Percentiles rank a stretch among this genome's conserved stretches.
These are phyloP conservation scores for Calonectria crousiana DNA, from an alignment of 2,329 filamentous ascomycete genomes.

Conservation along the genomic window DNA sequence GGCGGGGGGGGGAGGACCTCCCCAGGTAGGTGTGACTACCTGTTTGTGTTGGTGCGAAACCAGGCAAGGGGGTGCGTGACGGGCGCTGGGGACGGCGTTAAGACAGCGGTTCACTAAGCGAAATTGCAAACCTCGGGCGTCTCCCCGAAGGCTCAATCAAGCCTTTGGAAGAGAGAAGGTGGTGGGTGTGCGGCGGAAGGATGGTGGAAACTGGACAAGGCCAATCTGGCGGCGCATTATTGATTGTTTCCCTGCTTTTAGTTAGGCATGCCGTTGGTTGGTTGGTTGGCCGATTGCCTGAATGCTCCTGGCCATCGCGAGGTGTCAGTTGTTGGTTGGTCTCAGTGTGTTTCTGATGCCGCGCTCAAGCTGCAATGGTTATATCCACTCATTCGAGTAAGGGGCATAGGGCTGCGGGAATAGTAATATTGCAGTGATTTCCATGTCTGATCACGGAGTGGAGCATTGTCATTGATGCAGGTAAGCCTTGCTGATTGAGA, in stretches of 20 bases:
- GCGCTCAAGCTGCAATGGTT: neutral
- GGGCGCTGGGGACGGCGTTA: conserved; percentile 27
- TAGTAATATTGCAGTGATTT: neutral
- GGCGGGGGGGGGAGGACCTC: too few relatives aligned
- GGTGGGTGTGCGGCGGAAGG: neutral
- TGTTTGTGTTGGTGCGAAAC: neutral
- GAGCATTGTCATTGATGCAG: neutral
- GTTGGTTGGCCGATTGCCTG: neutral
- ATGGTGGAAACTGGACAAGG: conserved; percentile 8
- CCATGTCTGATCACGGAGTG: neutral
- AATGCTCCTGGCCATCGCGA: neutral
- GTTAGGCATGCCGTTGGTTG: neutral
- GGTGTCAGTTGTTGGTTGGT: neutral
- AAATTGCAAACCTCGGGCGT: conserved; percentile 27
- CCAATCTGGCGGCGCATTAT: neutral
- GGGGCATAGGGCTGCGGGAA: neutral
- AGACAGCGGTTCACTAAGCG: conserved; percentile 22
- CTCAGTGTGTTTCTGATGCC: neutral
- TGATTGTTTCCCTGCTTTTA: neutral
- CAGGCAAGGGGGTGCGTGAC: conserved; percentile 15
- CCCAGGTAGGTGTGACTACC: neutral
- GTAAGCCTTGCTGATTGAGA: neutral
- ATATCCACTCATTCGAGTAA: neutral
- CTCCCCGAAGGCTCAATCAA: neutral
- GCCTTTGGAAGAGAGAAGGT: neutral